Percentiles rank a stretch among this genome's conserved stretches.
phyloP scores from a whole-genome alignment of 306 rosid genomes.

The Psophocarpus tetragonolobus region DNA sequence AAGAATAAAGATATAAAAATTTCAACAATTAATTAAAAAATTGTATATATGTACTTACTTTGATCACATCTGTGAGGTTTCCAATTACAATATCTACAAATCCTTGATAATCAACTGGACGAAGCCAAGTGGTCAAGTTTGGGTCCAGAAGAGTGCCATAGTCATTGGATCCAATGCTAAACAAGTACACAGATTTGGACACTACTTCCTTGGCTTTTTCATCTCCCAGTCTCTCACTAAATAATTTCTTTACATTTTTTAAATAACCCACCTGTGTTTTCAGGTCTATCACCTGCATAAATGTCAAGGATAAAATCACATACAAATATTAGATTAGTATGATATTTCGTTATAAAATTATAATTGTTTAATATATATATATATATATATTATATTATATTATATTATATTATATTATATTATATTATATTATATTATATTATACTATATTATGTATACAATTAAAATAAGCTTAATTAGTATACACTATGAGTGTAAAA shows the following conservation, averaged over 20 bases:
- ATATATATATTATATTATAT: too few species aligned
- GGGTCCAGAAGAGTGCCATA: conserved; percentile 1
- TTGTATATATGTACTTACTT: conserved; percentile 20
- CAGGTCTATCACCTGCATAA: conserved; percentile 45
- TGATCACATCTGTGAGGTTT: conserved; percentile 43
- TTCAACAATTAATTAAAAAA: not conserved
- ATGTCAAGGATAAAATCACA: not conserved
- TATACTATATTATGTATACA: too few species aligned
- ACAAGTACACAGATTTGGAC: conserved; percentile 51
- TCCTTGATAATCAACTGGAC: conserved; percentile 2
- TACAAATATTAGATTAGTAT: not conserved
- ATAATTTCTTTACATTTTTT: conserved; percentile 34
- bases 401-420: too few species aligned
- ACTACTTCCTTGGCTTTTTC: conserved; percentile 35
- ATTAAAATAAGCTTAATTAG: too few species aligned
- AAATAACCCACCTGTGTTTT: conserved; percentile 47
- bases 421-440: too few species aligned
- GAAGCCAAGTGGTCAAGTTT: not conserved
- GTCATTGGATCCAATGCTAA: conserved; percentile 48
- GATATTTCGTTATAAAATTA: too few species aligned
- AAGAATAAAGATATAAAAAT: not conserved
- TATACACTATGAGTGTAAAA: too few species aligned
- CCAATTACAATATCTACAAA: conserved; percentile 47
- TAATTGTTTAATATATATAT: too few species aligned
- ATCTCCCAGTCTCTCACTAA: conserved; percentile 42